A percentile compares a stretch with the other conserved stretches of the same genome.
Conservation (phyloP, 2,329 filamentous ascomycete species). For the Colletotrichum phormii region DNA sequence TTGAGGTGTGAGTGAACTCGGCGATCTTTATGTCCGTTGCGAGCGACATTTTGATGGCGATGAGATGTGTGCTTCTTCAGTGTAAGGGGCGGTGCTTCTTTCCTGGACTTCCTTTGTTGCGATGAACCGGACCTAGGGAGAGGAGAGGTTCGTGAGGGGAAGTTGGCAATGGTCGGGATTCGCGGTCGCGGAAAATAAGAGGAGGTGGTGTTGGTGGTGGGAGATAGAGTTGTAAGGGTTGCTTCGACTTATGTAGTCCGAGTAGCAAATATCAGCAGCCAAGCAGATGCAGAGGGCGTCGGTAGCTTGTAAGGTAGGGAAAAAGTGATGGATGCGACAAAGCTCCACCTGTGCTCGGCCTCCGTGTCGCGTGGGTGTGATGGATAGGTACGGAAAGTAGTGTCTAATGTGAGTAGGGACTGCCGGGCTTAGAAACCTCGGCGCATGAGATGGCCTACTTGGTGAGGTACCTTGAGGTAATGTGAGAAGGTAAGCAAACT, state of each 20-base stretch:
- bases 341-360: constrained; percentile 35
- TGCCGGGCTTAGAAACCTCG: constrained; percentile 8
- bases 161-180: constrained; percentile 22
- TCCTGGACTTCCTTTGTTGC: background rate
- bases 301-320: constrained; percentile 17
- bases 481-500: background rate
- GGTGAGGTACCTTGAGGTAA: too few species aligned
- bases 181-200: constrained; percentile 8
- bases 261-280: constrained; percentile 30
- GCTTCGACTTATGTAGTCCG: constrained; percentile 30
- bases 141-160: constrained; percentile 34
- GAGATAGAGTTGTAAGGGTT: constrained; percentile 18
- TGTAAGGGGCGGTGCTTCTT: constrained; percentile 1
- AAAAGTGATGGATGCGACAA: constrained; percentile 22
- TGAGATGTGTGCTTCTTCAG: constrained; percentile 1
- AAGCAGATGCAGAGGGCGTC: constrained; percentile 11
- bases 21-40: constrained; percentile 50
- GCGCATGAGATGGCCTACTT: background rate
- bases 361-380: constrained; percentile 25
- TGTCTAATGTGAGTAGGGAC: background rate
- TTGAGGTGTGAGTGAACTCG: constrained; percentile 69
- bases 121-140: background rate
- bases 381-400: background rate
- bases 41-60: constrained; percentile 50
- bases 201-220: background rate